Evolutionary conservation across 768 basidiomycete species (phyloP).

Genomic region (Wakefieldia striispora): DNA sequence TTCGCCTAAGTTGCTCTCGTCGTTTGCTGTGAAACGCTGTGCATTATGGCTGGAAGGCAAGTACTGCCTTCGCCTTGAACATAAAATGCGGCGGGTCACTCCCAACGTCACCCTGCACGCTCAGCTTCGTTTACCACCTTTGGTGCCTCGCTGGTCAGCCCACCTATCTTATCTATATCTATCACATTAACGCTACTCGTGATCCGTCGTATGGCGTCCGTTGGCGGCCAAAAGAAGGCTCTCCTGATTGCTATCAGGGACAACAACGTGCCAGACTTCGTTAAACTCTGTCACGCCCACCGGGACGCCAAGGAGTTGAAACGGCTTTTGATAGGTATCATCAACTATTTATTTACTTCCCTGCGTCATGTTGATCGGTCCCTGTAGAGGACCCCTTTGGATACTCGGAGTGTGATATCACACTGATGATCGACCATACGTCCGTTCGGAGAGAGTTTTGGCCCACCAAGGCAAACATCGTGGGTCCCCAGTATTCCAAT

Average conservation of each 20-base stretch:
- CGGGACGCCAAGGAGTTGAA: constrained; percentile 14
- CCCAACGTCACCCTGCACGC: too few species aligned
- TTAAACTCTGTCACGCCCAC: constrained; percentile 11
- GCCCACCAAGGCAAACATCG: constrained; percentile 47
- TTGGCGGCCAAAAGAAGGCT: constrained; percentile 13
- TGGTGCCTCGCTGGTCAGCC: background rate
- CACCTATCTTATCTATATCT: constrained; percentile 13
- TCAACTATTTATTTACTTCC: background rate
- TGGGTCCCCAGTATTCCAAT: constrained; percentile 21
- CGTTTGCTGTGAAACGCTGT: background rate
- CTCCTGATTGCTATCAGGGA: constrained; percentile 25
- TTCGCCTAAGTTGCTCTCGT: too few species aligned
- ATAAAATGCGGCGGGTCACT: background rate
- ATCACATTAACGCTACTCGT: background rate
- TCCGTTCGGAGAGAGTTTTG: constrained; percentile 25
- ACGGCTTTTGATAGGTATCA: constrained; percentile 23
- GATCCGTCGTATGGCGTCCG: constrained; percentile 5
- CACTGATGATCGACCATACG: constrained; percentile 40
- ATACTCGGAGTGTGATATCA: constrained; percentile 40
- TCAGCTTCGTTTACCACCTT: background rate
- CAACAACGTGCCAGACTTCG: background rate
- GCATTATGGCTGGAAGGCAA: background rate
- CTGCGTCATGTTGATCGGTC: background rate
- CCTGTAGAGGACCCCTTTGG: constrained; percentile 33
- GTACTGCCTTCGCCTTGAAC: background rate